Conservation (phyloP, 1,139 yeast species). For the Yamadazyma dendronema region DNA sequence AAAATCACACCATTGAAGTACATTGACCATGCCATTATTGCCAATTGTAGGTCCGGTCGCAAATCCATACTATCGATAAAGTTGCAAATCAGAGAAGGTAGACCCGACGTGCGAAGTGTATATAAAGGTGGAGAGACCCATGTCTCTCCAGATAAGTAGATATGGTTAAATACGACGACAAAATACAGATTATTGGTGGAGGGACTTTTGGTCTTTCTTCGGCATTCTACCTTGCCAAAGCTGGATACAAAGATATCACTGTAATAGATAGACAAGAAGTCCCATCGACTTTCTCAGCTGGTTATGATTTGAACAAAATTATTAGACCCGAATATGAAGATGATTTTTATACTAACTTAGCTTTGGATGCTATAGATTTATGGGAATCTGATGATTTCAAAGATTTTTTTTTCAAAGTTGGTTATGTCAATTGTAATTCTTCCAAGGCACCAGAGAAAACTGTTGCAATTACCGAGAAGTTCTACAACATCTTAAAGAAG, state of each 20-base stretch:
- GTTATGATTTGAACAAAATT: slow-evolving; percentile 17
- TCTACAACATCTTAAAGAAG: slow-evolving; percentile 8
- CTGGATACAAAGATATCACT: slow-evolving; percentile 19
- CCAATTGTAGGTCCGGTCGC: too few species aligned
- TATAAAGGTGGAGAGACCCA: too few species aligned
- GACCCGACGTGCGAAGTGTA: too few species aligned
- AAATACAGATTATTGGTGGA: slow-evolving; percentile 40
- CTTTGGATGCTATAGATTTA: slow-evolving; percentile 15
- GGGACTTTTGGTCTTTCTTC: slow-evolving; percentile 50
- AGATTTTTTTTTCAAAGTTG: slow-evolving; percentile 12
- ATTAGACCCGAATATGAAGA: slow-evolving; percentile 18
- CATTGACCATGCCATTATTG: too few species aligned
- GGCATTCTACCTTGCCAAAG: slow-evolving; percentile 31
- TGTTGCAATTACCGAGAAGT: slow-evolving; percentile 6
- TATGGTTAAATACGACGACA: slow-evolving; percentile 3
- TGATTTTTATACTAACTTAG: slow-evolving; percentile 15
- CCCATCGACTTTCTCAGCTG: slow-evolving; percentile 17
- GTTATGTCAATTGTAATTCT: slow-evolving; percentile 16
- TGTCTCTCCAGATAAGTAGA: too few species aligned
- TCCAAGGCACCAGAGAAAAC: slow-evolving; percentile 13
- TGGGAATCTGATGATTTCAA: slow-evolving; percentile 16
- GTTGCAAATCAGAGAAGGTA: too few species aligned
- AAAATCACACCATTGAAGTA: too few species aligned
- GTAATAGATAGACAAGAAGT: slow-evolving; percentile 17
- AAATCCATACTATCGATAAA: too few species aligned